These are phyloP conservation scores for Sphaerostilbella broomeana DNA, from an alignment of 2,329 filamentous ascomycete species.

Conservation along the genomic window DNA sequence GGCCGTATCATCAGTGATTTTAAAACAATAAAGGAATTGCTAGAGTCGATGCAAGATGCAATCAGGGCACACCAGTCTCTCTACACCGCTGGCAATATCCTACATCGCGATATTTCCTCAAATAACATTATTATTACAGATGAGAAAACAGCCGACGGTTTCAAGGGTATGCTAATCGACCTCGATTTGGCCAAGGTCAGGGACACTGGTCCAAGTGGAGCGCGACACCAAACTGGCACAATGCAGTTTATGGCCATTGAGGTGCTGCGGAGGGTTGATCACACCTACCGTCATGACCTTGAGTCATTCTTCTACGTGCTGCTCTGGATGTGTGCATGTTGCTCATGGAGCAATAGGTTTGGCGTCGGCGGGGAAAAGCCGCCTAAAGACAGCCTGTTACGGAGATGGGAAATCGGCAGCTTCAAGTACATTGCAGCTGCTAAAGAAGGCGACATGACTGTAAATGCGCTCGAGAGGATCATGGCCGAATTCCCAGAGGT, in stretches of 20 bases:
- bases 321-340: slow-evolving; percentile 15
- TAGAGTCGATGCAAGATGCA: slow-evolving; percentile 9
- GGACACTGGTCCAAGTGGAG: slow-evolving; percentile 19
- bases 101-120: slow-evolving; percentile 10
- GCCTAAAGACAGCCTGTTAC: slow-evolving; percentile 6
- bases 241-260: slow-evolving; percentile 30
- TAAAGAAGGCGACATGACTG: slow-evolving; percentile 12
- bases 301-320: slow-evolving; percentile 14
- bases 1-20: slow-evolving; percentile 10
- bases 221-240: slow-evolving; percentile 22
- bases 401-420: slow-evolving; percentile 13
- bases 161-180: slow-evolving; percentile 13
- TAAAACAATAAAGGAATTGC: slow-evolving; percentile 8
- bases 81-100: slow-evolving; percentile 2
- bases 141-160: slow-evolving; percentile 7
- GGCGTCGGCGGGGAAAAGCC: slow-evolving; percentile 10
- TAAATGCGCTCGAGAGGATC: slow-evolving; percentile 6
- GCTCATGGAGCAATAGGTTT: slow-evolving; percentile 1
- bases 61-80: slow-evolving; percentile 9
- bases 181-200: slow-evolving; percentile 14
- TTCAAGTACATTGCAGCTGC: slow-evolving; percentile 6
- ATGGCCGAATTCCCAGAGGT: slow-evolving; percentile 16
- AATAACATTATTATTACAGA: slow-evolving; percentile 13
- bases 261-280: slow-evolving; percentile 23
- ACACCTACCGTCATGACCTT: slow-evolving; percentile 20